Evolutionary conservation across 2,329 filamentous ascomycete species (phyloP).

Genomic region (Ampelomyces quisqualis): DNA sequence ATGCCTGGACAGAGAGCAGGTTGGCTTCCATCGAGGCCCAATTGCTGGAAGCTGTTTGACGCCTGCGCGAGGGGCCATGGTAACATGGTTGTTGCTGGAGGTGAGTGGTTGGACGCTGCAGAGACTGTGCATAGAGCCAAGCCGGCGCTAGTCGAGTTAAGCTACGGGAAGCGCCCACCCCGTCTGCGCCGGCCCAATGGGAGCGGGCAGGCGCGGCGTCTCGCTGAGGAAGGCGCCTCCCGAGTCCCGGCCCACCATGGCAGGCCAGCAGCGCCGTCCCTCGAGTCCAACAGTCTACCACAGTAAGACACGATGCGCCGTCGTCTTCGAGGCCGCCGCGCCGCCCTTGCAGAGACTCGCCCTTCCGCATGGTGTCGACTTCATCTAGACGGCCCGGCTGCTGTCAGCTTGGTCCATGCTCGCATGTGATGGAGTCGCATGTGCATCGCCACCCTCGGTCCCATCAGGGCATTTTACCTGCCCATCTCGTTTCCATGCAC

Average conservation of each 20-base stretch:
- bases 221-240: conserved; percentile 22
- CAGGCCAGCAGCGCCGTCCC: no score
- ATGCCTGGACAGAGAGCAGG: conserved; percentile 21
- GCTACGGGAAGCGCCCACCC: conserved; percentile 24
- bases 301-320: no score
- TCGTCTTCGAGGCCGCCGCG: conserved; percentile 3
- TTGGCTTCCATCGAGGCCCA: conserved; percentile 18
- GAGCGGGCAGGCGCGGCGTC: conserved; percentile 15
- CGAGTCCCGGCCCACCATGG: conserved; percentile 23
- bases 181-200: conserved; percentile 19
- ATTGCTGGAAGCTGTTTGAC: conserved; percentile 33
- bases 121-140: conserved; percentile 22
- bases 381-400: conserved; percentile 9
- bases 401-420: conserved; percentile 17
- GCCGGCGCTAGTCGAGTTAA: conserved; percentile 22
- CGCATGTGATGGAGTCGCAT: conserved; percentile 14
- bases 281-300: no score
- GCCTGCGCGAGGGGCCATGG: conserved; percentile 32
- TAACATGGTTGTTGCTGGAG: conserved; percentile 22
- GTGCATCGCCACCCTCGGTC: conserved; percentile 18
- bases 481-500: conserved; percentile 27
- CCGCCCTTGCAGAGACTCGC: conserved; percentile 5
- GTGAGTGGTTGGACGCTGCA: conserved; percentile 29
- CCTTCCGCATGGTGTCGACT: conserved; percentile 10
- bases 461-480: conserved; percentile 6